These are phyloP conservation scores for Candida pseudoviswanathii DNA, from an alignment of 1,139 yeast genomes.

Conservation along the genomic window DNA sequence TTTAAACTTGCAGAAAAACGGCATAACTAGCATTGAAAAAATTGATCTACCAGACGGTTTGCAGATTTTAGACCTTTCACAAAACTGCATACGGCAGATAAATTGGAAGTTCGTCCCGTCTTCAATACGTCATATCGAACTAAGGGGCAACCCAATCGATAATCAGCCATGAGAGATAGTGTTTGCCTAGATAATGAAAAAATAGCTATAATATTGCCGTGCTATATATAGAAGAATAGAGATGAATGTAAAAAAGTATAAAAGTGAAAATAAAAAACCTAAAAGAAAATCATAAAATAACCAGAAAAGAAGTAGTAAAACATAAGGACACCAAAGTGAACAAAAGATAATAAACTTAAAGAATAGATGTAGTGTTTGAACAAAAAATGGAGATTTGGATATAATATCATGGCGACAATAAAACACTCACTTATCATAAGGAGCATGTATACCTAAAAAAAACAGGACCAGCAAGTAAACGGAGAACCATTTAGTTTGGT, in stretches of 20 bases:
- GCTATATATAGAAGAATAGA: conserved; percentile 1
- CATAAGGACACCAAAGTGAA: background rate
- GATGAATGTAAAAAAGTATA: background rate
- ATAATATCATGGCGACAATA: background rate
- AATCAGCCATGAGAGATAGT: background rate
- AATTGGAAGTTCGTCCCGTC: background rate
- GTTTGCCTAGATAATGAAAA: conserved; percentile 1
- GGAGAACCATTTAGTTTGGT: conserved; percentile 1
- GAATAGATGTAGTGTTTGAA: background rate
- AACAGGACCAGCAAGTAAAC: background rate
- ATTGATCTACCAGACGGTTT: background rate
- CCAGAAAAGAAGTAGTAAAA: conserved; percentile 2
- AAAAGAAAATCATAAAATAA: conserved; percentile 1
- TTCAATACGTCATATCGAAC: background rate
- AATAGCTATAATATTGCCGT: conserved; percentile 4
- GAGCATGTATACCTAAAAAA: background rate
- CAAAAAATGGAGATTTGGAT: background rate
- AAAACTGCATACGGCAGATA: conserved; percentile 2
- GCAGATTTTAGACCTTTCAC: conserved; percentile 4
- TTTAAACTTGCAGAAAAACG: conserved; percentile 2
- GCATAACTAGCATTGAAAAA: conserved; percentile 1
- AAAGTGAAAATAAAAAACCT: background rate
- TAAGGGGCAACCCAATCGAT: conserved; percentile 1
- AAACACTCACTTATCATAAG: conserved; percentile 6
- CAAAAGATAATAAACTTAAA: background rate